Evolutionary conservation across 2,329 filamentous ascomycete genomes (phyloP), one percentile per base, ranked within the genome.

Genomic region (Colletotrichum musae): DNA sequence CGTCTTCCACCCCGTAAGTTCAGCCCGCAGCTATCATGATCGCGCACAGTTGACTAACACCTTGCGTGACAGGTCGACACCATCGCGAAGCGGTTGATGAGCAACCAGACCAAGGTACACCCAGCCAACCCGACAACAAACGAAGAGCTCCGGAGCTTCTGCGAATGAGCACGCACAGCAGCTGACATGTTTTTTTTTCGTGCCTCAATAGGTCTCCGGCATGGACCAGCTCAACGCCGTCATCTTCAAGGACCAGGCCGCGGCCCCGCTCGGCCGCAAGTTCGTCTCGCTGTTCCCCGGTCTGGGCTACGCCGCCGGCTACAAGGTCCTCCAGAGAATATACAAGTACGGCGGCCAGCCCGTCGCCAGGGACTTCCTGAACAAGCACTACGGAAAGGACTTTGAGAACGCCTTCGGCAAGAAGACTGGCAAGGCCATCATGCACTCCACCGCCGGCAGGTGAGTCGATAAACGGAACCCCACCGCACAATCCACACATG

Each of bases 311-410:
- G 96, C 96, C 67, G 96, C 96, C 65, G 95, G 95, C 71, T 99
- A 99, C 88, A 99, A 99, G 89, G 91, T 98, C 72, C 89, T 97
- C 65, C 96, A 99, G 88, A 89, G 96, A 81, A 91, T 99, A 80
- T 99, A 99, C 89, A 99, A 99, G 86, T 99, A 98, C 79, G 96
- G 96, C 74, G 96, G 96, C 58, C 96, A 99, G 86, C 96, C 96
- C 52, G 93, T 98, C 76, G 95, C 94, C 47, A 92, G 95, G 63
- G 96, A 99, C 83, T 98, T 92, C 83, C 89, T 99, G 60, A 88
- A 89, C 60, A 83, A 88, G 78, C 88, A 98, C 86, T 92, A 97
- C 79, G 92, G 93, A 74, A 87, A 89, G 75, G 87, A 91, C 74
- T 99, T 99, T 80, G 95, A 98, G 82, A 85, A 87, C 74, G 89